A percentile compares a stretch with the other conserved stretches of the same genome.
These are phyloP conservation scores for Talaromyces thailandensis DNA, from an alignment of 495 filamentous ascomycete genomes.

Conservation along the genomic window DNA sequence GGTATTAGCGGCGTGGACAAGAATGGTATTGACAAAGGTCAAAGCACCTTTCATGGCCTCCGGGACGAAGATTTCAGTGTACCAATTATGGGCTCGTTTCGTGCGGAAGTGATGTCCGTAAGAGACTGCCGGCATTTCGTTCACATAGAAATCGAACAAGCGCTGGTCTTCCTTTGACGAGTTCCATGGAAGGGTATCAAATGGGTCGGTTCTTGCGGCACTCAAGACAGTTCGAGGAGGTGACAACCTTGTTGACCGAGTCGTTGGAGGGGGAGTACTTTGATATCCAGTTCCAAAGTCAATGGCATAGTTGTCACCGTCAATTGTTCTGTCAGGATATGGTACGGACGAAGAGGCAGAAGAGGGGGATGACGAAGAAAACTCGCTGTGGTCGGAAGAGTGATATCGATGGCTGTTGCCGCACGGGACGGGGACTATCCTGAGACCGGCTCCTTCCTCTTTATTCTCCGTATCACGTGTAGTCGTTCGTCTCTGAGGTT, in stretches of 20 bases:
- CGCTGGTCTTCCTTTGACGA: conserved; percentile 20
- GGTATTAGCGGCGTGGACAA: conserved; percentile 31
- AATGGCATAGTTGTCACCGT: neutral
- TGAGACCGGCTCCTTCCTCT: neutral
- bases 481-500: neutral
- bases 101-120: conserved; percentile 27
- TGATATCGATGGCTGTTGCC: neutral
- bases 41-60: conserved; percentile 30
- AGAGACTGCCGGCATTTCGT: conserved; percentile 29
- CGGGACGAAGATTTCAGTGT: conserved; percentile 26
- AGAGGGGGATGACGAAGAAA: neutral
- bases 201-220: conserved; percentile 29
- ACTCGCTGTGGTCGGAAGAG: neutral
- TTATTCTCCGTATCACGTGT: neutral
- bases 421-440: neutral
- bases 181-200: conserved; percentile 25
- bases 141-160: conserved; percentile 33
- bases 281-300: neutral
- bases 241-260: conserved; percentile 11
- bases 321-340: neutral
- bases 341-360: neutral
- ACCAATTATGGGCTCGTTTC: conserved; percentile 30
- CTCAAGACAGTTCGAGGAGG: conserved; percentile 27
- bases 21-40: conserved; percentile 28
- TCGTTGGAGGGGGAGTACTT: neutral